Evolutionary conservation across 1,284 basidiomycete species (phyloP).

Genomic region (Flammula alnicola): DNA sequence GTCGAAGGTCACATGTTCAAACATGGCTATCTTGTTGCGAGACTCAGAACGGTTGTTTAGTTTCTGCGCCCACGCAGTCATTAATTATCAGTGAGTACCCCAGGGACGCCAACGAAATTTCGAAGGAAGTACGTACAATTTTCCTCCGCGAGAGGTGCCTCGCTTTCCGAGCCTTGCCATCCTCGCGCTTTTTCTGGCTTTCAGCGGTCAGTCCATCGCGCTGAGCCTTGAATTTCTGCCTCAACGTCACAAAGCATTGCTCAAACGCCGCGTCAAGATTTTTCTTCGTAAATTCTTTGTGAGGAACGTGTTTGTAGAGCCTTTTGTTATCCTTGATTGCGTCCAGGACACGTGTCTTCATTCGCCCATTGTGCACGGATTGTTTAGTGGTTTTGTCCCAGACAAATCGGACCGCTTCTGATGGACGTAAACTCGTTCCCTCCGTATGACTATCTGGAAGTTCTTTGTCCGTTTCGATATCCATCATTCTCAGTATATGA

Average conservation of each 20-base stretch:
- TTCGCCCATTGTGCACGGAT: slow-evolving; percentile 68
- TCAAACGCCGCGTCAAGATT: slow-evolving; percentile 67
- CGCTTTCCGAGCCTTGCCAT: slow-evolving; percentile 60
- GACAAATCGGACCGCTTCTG: slow-evolving; percentile 69
- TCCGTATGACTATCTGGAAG: slow-evolving; percentile 67
- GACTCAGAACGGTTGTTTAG: slow-evolving; percentile 62
- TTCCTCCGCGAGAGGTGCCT: slow-evolving; percentile 65
- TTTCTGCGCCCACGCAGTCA: slow-evolving; percentile 51
- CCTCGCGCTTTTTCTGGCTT: slow-evolving; percentile 54
- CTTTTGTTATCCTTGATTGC: slow-evolving; percentile 60
- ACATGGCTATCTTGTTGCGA: slow-evolving; percentile 53
- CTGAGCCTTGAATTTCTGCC: slow-evolving; percentile 68
- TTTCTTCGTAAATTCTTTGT: slow-evolving; percentile 68
- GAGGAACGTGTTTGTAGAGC: slow-evolving; percentile 63
- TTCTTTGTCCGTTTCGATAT: slow-evolving; percentile 54
- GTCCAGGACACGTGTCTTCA: slow-evolving; percentile 65
- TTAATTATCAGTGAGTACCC: slow-evolving; percentile 17
- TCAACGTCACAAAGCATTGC: slow-evolving; percentile 67
- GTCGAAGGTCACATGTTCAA: slow-evolving; percentile 67
- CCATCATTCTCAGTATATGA: slow-evolving; percentile 64
- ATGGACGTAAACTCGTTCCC: slow-evolving; percentile 43
- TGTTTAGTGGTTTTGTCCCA: slow-evolving; percentile 77
- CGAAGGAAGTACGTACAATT: slow-evolving; percentile 46
- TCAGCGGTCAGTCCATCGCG: slow-evolving; percentile 48
- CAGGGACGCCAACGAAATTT: slow-evolving; percentile 10